Evolutionary conservation across 108 stramenopile genomes (phyloP), one percentile per base, ranked within the genome.

Genomic region (Nitzschia putrida): DNA sequence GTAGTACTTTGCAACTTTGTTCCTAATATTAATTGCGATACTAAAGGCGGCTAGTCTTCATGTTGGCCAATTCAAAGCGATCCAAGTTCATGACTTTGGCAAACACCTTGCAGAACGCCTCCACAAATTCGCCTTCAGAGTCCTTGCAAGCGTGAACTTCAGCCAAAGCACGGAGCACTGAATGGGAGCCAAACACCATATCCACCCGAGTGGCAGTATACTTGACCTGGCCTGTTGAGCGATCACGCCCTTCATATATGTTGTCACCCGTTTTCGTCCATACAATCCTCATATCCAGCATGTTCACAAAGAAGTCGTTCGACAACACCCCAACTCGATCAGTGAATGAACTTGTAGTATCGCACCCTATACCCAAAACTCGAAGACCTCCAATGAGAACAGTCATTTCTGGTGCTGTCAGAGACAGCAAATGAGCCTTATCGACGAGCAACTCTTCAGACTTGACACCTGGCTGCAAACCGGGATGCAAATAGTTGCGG

Each of bases 301-400:
- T 71, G 45, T 86, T 84, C 16, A 77, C 76, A 71, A 89, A 86
- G 72, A 85, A 89, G 43, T 81, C 84, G 49, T 89, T 89, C 9
- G 64, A 77, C 51, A 89, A 66, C 6, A 55, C 60, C 23, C 74
- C 87, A 6, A 78, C 77, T 10, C 69, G 74, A 45, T 82, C 61
- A 1, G 87, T 85, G 20, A 88, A 80, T 9, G 71, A 23, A 21
- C 71, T 72, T 13, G 70, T 56, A n/a, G 51, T 16, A 4, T 60
- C 9, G 12, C 66, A 61, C 49, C 69, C 69, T 0, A 89, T 78
- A 22, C 88, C 85, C 47, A 84, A 64, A 22, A 51, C 54, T 24
- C 88, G 82, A 52, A 89, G 61, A 57, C 88, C 88, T 18, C 88
- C 88, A n/a, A 89, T 59, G 24, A 89, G 69, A 16, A 79, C 85